These are phyloP conservation scores for Saccharomyces hybrid DNA, from an alignment of 1,139 yeast genomes.

Conservation along the genomic window DNA sequence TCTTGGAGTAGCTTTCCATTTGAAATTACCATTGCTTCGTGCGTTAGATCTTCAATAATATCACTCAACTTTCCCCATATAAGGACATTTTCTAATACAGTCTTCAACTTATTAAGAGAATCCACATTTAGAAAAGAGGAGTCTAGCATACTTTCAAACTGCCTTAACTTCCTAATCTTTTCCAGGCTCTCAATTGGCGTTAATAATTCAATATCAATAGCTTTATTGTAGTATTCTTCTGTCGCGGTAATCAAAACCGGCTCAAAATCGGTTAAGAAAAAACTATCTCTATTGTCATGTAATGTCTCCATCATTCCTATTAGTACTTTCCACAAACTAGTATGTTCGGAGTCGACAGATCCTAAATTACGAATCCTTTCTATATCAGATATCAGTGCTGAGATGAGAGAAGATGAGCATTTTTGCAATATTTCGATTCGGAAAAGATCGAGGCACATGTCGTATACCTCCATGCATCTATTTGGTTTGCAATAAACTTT, in stretches of 20 bases:
- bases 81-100: slow-evolving; percentile 19
- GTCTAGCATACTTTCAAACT: slow-evolving; percentile 45
- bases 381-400: slow-evolving; percentile 14
- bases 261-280: slow-evolving; percentile 60
- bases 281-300: slow-evolving; percentile 37
- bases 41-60: slow-evolving; percentile 10
- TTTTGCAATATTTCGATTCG: slow-evolving; percentile 37
- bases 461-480: slow-evolving; percentile 60
- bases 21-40: slow-evolving; percentile 9
- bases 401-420: slow-evolving; percentile 10
- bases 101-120: slow-evolving; percentile 16
- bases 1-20: slow-evolving; percentile 12
- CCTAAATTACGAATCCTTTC: slow-evolving; percentile 13
- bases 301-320: slow-evolving; percentile 66
- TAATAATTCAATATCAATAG: slow-evolving; percentile 41
- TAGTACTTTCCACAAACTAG: slow-evolving; percentile 23
- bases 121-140: slow-evolving; percentile 19
- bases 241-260: slow-evolving; percentile 52
- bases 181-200: slow-evolving; percentile 41
- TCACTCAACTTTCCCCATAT: slow-evolving; percentile 18
- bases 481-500: slow-evolving; percentile 76
- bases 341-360: slow-evolving; percentile 20
- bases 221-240: slow-evolving; percentile 44
- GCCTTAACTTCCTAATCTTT: slow-evolving; percentile 44
- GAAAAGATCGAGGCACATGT: slow-evolving; percentile 62